These are phyloP conservation scores for Dittrichia graveolens DNA, from an alignment of 129 eudicot species.

Conservation along the genomic window DNA sequence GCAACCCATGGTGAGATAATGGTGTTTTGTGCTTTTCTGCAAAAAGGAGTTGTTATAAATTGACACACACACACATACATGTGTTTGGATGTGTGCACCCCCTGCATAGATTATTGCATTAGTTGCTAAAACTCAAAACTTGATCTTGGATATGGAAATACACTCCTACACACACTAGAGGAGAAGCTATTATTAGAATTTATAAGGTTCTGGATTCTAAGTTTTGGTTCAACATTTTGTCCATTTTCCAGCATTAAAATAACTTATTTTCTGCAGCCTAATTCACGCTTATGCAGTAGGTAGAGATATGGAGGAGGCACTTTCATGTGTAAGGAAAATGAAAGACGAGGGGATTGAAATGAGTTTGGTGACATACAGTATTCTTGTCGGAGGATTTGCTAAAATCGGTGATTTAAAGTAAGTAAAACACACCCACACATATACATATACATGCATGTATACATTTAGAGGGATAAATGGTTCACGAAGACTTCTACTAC, in stretches of 20 bases:
- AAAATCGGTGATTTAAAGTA: slow-evolving; percentile 68
- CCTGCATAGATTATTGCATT: background rate
- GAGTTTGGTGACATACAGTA: slow-evolving; percentile 93
- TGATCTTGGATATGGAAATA: background rate
- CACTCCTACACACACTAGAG: background rate
- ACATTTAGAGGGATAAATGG: background rate
- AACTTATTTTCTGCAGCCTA: slow-evolving; percentile 75
- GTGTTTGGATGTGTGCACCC: background rate
- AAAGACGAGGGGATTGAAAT: slow-evolving; percentile 72
- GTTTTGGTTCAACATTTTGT: slow-evolving; percentile 11
- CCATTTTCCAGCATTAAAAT: slow-evolving; percentile 30
- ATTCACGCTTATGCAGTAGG: slow-evolving; percentile 95
- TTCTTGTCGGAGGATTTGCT: slow-evolving; percentile 91
- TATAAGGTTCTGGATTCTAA: slow-evolving; percentile 1
- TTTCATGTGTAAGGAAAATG: slow-evolving; percentile 94
- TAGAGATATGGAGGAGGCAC: slow-evolving; percentile 98
- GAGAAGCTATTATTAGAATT: slow-evolving; percentile 1
- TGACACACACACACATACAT: too few relatives aligned
- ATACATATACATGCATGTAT: background rate
- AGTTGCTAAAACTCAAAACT: background rate
- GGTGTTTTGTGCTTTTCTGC: too few relatives aligned
- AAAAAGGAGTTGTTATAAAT: too few relatives aligned
- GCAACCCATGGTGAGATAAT: too few relatives aligned
- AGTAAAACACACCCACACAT: slow-evolving; percentile 31
- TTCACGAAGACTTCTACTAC: too few relatives aligned